Conservation (phyloP, 495 filamentous ascomycete species). For the Pyrenula aspistea region DNA sequence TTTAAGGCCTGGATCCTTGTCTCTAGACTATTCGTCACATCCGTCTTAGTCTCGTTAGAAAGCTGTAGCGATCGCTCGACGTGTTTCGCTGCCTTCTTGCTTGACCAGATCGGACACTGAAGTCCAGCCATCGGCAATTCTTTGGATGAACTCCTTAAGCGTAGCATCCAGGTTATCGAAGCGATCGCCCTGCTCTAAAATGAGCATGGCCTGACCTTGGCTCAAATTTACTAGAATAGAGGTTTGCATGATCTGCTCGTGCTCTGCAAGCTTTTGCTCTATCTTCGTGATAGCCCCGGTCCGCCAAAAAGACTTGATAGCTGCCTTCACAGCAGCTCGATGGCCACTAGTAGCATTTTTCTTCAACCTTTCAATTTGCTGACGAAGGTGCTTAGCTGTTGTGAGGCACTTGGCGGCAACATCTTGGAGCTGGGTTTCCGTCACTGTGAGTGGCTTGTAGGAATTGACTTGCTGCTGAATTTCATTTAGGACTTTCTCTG, state of each 20-base stretch:
- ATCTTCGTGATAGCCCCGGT: background rate
- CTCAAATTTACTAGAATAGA: background rate
- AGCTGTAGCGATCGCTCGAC: background rate
- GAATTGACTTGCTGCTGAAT: background rate
- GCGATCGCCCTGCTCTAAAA: background rate
- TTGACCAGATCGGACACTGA: background rate
- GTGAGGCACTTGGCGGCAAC: background rate
- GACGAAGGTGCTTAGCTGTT: constrained; percentile 1
- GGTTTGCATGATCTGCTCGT: background rate
- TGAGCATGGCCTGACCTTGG: background rate
- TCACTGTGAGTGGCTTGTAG: background rate
- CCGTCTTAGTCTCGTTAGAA: no score
- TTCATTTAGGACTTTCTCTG: background rate
- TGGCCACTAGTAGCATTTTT: background rate
- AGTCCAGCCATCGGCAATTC: background rate
- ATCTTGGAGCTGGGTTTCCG: constrained; percentile 1
- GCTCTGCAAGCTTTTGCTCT: background rate
- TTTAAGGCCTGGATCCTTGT: no score
- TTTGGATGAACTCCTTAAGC: background rate
- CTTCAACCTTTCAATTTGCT: constrained; percentile 1
- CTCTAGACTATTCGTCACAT: no score
- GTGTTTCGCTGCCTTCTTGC: background rate
- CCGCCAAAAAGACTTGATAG: background rate
- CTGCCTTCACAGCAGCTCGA: background rate
- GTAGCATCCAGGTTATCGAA: background rate